These are phyloP conservation scores for Trichoderma semiorbis DNA, from an alignment of 2,329 filamentous ascomycete genomes.

Conservation along the genomic window DNA sequence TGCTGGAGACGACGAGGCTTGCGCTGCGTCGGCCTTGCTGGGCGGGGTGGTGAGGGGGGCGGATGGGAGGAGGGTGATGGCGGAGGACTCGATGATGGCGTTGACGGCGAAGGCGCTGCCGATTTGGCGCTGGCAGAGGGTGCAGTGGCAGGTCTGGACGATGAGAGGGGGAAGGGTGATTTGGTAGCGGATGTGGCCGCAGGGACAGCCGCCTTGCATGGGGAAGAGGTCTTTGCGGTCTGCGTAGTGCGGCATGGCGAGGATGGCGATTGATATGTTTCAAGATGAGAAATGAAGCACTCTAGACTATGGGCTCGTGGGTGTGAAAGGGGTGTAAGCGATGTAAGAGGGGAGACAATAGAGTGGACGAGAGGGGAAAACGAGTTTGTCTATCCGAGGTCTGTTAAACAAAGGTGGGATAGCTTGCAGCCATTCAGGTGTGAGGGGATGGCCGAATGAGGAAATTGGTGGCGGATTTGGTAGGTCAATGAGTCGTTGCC, in stretches of 20 bases:
- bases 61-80: slow-evolving; percentile 33
- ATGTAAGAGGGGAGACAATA: neutral
- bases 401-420: neutral
- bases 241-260: slow-evolving; percentile 24
- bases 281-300: neutral
- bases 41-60: slow-evolving; percentile 21
- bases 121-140: slow-evolving; percentile 43
- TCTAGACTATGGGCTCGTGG: neutral
- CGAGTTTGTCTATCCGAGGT: neutral
- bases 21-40: neutral
- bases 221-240: slow-evolving; percentile 27
- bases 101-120: slow-evolving; percentile 41
- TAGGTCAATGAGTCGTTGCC: neutral
- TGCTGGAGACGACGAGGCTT: neutral
- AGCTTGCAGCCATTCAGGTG: slow-evolving; percentile 7
- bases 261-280: neutral
- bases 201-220: slow-evolving; percentile 56
- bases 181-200: slow-evolving; percentile 66
- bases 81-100: slow-evolving; percentile 39
- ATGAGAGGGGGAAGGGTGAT: slow-evolving; percentile 53
- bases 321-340: neutral
- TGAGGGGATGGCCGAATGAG: slow-evolving; percentile 5
- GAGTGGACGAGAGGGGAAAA: neutral
- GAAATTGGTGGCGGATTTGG: neutral
- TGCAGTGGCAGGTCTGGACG: slow-evolving; percentile 47